Percentiles rank a stretch among this genome's conserved stretches.
Conservation (phyloP, 148 eudicot species). For the Rhododendron molle region DNA sequence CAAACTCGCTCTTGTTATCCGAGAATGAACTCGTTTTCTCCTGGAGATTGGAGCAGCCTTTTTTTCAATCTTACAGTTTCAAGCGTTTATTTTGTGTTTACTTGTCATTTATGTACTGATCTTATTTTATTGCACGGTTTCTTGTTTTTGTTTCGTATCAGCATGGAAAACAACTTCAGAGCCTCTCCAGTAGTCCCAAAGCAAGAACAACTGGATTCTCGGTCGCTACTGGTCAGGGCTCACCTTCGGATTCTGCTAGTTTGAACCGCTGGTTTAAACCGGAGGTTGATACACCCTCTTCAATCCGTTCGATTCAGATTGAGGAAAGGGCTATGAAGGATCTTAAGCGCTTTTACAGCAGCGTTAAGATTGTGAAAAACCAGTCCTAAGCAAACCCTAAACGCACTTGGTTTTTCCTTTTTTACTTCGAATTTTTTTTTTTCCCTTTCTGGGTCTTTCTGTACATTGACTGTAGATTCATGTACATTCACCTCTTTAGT, state of each 20-base stretch:
- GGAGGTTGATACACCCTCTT: slow-evolving; percentile 69
- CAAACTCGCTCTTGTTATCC: not conserved
- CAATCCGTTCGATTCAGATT: slow-evolving; percentile 86
- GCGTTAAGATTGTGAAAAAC: slow-evolving; percentile 72
- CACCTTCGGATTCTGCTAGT: slow-evolving; percentile 70
- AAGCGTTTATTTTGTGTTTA: not conserved
- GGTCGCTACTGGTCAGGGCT: slow-evolving; percentile 57
- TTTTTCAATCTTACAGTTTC: not conserved
- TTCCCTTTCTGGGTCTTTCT: not conserved
- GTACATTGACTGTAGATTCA: slow-evolving; percentile 2
- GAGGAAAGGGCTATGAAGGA: slow-evolving; percentile 97
- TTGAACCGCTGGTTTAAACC: slow-evolving; percentile 88
- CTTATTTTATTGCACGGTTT: not conserved
- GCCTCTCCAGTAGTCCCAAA: slow-evolving; percentile 72
- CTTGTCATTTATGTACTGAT: not conserved
- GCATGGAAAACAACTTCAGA: slow-evolving; percentile 54
- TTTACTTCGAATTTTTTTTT: not conserved
- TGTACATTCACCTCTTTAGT: slow-evolving; percentile 3
- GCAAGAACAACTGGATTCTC: slow-evolving; percentile 78
- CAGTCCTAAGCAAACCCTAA: slow-evolving; percentile 16
- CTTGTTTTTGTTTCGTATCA: slow-evolving; percentile 3
- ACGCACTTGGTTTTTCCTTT: too few species aligned
- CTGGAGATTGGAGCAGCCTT: not conserved
- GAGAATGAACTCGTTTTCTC: not conserved
- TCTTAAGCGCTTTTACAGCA: slow-evolving; percentile 84